A percentile compares a stretch with the other conserved stretches of the same genome.
Conservation (phyloP, 768 basidiomycete genomes). For the Leccinellum luteum region DNA sequence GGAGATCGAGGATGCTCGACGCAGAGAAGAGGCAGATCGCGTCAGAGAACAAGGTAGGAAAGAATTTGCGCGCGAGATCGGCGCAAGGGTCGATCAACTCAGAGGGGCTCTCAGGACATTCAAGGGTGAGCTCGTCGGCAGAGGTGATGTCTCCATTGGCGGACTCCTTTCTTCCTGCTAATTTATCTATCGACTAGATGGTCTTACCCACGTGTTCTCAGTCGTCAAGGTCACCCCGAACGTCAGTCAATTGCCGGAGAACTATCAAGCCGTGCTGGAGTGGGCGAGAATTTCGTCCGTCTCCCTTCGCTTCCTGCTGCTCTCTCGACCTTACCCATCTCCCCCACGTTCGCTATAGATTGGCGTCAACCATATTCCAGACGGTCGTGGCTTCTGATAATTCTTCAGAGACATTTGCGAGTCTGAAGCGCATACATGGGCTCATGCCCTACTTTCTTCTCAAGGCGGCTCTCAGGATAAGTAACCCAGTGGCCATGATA, state of each 20-base stretch:
- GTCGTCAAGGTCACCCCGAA: slow-evolving; percentile 80
- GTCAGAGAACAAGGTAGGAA: slow-evolving; percentile 85
- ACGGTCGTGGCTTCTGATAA: slow-evolving; percentile 91
- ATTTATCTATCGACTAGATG: slow-evolving; percentile 51
- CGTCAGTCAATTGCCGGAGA: slow-evolving; percentile 72
- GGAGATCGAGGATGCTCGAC: slow-evolving; percentile 76
- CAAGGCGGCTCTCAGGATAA: slow-evolving; percentile 86
- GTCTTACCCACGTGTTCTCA: slow-evolving; percentile 83
- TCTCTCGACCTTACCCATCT: slow-evolving; percentile 6
- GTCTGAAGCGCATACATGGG: slow-evolving; percentile 90
- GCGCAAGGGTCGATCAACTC: slow-evolving; percentile 79
- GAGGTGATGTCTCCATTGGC: slow-evolving; percentile 45
- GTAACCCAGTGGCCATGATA: slow-evolving; percentile 96
- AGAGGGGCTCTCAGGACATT: slow-evolving; percentile 81
- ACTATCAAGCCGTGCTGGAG: slow-evolving; percentile 88
- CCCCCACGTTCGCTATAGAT: slow-evolving; percentile 40
- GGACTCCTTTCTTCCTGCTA: background rate
- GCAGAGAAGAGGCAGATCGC: slow-evolving; percentile 86
- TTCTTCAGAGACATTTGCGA: slow-evolving; percentile 83
- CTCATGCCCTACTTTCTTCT: slow-evolving; percentile 98
- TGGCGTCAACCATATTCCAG: slow-evolving; percentile 96
- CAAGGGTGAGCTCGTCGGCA: slow-evolving; percentile 91
- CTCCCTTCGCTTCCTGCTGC: background rate
- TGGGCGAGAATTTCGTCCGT: slow-evolving; percentile 97
- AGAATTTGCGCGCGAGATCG: slow-evolving; percentile 84